A percentile compares a stretch with the other conserved stretches of the same genome.
phyloP scores from a whole-genome alignment of 306 rosid species.

The Arachis hypogaea region DNA sequence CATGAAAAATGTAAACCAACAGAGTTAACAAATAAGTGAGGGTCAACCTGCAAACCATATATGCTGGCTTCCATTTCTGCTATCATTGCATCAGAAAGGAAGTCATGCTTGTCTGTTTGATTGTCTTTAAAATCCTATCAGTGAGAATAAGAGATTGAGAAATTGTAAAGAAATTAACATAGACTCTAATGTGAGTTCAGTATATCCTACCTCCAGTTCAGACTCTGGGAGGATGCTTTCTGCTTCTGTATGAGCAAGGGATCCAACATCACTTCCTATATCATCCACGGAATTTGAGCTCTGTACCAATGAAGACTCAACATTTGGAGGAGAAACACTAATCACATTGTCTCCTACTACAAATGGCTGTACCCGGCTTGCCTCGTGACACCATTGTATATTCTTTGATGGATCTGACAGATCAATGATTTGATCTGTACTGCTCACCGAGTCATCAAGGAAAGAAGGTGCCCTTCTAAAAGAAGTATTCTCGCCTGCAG shows the following conservation, averaged over 20 bases:
- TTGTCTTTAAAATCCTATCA: conserved; percentile 60
- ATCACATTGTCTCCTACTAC: conserved; percentile 33
- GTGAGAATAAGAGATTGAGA: conserved; percentile 40
- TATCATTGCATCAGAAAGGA: conserved; percentile 70
- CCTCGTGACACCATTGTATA: conserved; percentile 39
- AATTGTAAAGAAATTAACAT: conserved; percentile 11
- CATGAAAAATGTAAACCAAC: conserved; percentile 30
- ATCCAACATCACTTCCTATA: conserved; percentile 40
- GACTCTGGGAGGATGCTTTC: conserved; percentile 58
- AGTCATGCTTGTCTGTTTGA: conserved; percentile 47
- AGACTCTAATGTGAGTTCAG: conserved; percentile 33
- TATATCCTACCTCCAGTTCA: conserved; percentile 59
- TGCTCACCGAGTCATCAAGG: conserved; percentile 50
- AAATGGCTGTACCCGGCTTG: conserved; percentile 36
- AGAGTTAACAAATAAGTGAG: conserved; percentile 38
- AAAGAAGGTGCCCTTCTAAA: conserved; percentile 48
- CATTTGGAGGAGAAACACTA: conserved; percentile 31
- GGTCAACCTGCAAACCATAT: conserved; percentile 79
- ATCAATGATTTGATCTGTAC: conserved; percentile 46
- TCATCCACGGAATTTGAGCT: conserved; percentile 40
- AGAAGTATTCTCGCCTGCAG: conserved; percentile 37
- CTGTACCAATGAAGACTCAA: conserved; percentile 32
- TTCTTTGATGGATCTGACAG: conserved; percentile 41
- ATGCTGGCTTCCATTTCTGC: conserved; percentile 85
- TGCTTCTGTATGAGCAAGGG: conserved; percentile 54